phyloP scores from a whole-genome alignment of 106 monocot genomes.

The Apostasia ramifera region DNA sequence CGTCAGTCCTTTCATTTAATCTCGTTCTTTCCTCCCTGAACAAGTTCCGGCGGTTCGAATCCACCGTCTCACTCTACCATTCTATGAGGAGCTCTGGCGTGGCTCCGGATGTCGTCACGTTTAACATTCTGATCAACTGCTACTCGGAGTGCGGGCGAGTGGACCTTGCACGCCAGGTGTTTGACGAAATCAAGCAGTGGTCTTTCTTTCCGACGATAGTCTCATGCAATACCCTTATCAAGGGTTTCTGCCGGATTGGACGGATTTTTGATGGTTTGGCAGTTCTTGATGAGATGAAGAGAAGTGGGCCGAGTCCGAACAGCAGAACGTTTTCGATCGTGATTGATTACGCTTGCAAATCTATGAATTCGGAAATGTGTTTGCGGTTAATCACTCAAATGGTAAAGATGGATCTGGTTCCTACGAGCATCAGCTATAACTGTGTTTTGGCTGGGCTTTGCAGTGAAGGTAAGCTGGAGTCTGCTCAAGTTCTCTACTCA shows the following conservation, averaged over 20 bases:
- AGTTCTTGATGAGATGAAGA: conserved; percentile 21
- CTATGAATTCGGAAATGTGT: conserved; percentile 20
- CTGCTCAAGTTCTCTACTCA: conserved; percentile 17
- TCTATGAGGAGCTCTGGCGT: conserved; percentile 13
- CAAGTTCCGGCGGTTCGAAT: conserved; percentile 15
- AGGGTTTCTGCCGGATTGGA: conserved; percentile 20
- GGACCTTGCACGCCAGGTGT: conserved; percentile 22
- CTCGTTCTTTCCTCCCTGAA: conserved; percentile 25
- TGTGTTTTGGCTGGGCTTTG: conserved; percentile 42
- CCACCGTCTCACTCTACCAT: conserved; percentile 18
- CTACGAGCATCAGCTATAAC: conserved; percentile 25
- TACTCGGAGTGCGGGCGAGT: conserved; percentile 8
- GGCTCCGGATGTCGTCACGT: conserved; percentile 15
- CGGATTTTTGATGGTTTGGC: conserved; percentile 15
- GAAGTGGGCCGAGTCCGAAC: conserved; percentile 29
- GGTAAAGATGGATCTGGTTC: conserved; percentile 14
- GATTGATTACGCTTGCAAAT: conserved; percentile 23
- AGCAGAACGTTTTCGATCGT: conserved; percentile 37
- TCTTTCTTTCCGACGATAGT: conserved; percentile 10
- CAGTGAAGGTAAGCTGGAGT: conserved; percentile 25
- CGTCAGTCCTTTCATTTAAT: conserved; percentile 18
- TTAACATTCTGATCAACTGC: conserved; percentile 16
- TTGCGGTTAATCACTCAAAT: conserved; percentile 27
- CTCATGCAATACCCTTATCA: conserved; percentile 49
- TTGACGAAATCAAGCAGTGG: conserved; percentile 28